Percentiles rank a stretch among this genome's conserved stretches.
Evolutionary conservation across 2,329 filamentous ascomycete species (phyloP).

Genomic region (Zasmidium cellare): DNA sequence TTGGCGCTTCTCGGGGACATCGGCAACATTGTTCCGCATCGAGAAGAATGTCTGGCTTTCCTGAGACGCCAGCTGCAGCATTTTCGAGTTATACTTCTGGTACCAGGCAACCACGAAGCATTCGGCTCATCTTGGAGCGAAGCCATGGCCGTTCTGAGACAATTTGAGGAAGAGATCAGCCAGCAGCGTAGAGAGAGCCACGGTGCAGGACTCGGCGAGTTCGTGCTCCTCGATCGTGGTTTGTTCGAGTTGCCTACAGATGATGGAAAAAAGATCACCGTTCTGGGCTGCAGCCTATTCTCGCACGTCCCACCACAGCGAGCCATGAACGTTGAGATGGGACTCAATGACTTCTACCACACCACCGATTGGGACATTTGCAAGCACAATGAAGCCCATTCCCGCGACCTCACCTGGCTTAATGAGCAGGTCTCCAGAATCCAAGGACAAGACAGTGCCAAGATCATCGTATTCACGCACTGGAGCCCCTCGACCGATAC

Average conservation of each 20-base stretch:
- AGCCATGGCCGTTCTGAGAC: constrained; percentile 13
- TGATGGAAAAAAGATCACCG: constrained; percentile 23
- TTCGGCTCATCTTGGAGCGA: constrained; percentile 43
- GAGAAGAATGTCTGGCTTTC: constrained; percentile 46
- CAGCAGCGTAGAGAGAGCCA: constrained; percentile 12
- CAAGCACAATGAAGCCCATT: constrained; percentile 41
- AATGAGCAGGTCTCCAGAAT: constrained; percentile 36
- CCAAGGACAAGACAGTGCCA: constrained; percentile 18
- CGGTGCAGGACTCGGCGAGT: constrained; percentile 43
- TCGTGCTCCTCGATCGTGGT: constrained; percentile 42
- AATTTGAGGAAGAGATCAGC: constrained; percentile 7
- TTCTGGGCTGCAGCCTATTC: constrained; percentile 38
- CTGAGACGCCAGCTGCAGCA: constrained; percentile 49
- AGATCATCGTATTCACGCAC: constrained; percentile 46
- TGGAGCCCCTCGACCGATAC: constrained; percentile 42
- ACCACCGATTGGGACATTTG: constrained; percentile 40
- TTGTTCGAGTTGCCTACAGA: constrained; percentile 21
- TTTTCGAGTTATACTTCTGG: constrained; percentile 54
- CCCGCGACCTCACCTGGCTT: constrained; percentile 46
- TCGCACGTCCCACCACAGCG: constrained; percentile 10
- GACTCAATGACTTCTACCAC: constrained; percentile 16
- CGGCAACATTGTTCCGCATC: constrained; percentile 39
- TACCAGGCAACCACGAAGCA: constrained; percentile 60
- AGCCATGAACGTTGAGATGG: constrained; percentile 8
- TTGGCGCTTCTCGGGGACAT: constrained; percentile 61